Conservation (phyloP, 176 grass and related monocot species). For the Cymbopogon citratus region DNA sequence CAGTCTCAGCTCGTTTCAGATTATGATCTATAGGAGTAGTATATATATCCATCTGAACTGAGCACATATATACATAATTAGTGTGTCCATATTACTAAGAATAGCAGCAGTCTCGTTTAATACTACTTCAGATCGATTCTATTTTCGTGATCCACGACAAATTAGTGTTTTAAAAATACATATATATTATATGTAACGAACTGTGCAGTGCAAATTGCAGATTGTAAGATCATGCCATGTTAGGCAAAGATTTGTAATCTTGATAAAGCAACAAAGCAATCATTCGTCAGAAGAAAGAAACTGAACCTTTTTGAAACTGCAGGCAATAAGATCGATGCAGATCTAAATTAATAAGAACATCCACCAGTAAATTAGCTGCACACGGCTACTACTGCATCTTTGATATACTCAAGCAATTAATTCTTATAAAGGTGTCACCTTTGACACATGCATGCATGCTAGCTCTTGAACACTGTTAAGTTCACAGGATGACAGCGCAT, state of each 20-base stretch:
- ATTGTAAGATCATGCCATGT: neutral
- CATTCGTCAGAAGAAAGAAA: conserved; percentile 13
- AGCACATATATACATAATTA: too few species aligned
- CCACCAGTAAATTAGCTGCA: neutral
- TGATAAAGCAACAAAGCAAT: neutral
- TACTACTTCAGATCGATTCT: neutral
- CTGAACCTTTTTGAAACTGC: neutral
- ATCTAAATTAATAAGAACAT: neutral
- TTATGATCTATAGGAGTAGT: too few species aligned
- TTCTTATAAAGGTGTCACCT: neutral
- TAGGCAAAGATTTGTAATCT: neutral
- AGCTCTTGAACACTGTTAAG: too few species aligned
- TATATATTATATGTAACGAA: neutral
- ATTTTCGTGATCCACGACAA: neutral
- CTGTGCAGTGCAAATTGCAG: neutral
- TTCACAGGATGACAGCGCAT: too few species aligned
- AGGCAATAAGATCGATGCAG: neutral
- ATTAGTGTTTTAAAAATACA: neutral
- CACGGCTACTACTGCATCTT: neutral
- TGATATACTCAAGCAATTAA: neutral
- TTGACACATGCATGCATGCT: neutral
- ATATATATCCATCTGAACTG: too few species aligned
- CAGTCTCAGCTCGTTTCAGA: too few species aligned
- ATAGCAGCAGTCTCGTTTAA: neutral
- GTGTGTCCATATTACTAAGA: too few species aligned